Percentiles rank a stretch among this genome's conserved stretches.
Evolutionary conservation across 2,329 filamentous ascomycete genomes (phyloP).

Genomic region (Colletotrichum chrysophilum): DNA sequence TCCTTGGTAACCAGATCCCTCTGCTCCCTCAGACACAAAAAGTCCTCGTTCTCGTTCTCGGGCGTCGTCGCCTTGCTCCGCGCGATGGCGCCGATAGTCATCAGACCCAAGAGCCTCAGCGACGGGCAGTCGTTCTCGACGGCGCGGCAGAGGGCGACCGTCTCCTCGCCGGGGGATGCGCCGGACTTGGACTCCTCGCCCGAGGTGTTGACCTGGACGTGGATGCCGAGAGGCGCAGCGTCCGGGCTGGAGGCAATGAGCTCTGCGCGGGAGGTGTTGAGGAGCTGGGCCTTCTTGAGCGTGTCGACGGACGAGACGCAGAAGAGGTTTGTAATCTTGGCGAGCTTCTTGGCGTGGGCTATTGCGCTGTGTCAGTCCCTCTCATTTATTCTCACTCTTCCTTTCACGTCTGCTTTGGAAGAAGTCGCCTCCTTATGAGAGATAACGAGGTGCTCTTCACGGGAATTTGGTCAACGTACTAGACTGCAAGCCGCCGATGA

Average conservation of each 20-base stretch:
- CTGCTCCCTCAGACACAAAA: conserved; percentile 70
- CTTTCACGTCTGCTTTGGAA: not conserved
- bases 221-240: conserved; percentile 66
- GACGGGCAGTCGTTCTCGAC: conserved; percentile 75
- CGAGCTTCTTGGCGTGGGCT: conserved; percentile 82
- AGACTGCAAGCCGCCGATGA: conserved; percentile 92
- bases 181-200: conserved; percentile 88
- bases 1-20: conserved; percentile 71
- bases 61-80: conserved; percentile 74
- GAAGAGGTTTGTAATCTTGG: conserved; percentile 87
- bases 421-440: not conserved
- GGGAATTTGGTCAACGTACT: conserved; percentile 37
- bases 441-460: not conserved
- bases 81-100: conserved; percentile 97
- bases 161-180: conserved; percentile 69
- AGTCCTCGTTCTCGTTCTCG: conserved; percentile 92
- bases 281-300: conserved; percentile 81
- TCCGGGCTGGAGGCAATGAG: conserved; percentile 48
- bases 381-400: not conserved
- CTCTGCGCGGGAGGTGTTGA: conserved; percentile 77
- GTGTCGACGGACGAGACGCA: conserved; percentile 91
- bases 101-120: conserved; percentile 79
- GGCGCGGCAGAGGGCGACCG: conserved; percentile 69
- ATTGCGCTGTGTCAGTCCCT: conserved; percentile 49
- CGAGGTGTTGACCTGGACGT: conserved; percentile 95